Evolutionary conservation across 805 yeast species (phyloP), one percentile per base, ranked within the genome.

Genomic region (Komagataella populi): DNA sequence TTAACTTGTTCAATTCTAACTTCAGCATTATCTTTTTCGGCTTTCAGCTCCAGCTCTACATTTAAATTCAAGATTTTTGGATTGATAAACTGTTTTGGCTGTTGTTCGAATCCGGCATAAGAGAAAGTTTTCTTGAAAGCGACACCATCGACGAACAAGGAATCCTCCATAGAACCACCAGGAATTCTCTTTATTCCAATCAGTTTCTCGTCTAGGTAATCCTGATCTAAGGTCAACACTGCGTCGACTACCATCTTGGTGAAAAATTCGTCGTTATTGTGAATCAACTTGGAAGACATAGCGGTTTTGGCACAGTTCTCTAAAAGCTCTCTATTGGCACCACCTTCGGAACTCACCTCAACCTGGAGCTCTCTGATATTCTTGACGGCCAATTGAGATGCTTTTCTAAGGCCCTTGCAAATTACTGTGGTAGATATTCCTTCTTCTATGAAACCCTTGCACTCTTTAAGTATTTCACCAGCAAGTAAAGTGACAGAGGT

Each of bases 61-160:
- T 93, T 93, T 62, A 93, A 74, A 59, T 83, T 79, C 52, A 93
- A 71, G 56, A 93, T 80, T 67, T 83, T 87, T 48, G 99, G 96
- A 66, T 87, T 73, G 17, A 61, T 60, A 65, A 93, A 88, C 50
- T 66, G 69, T 68, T 93, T 93, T 50, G 99, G 99, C 69, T 93
- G 99, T 72, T 93, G 99, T 69, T 93, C 99, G 65, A 93, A 93
- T 2, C 99, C 99, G 48, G 99, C 99, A 61, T 93, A 93, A 23
- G 97, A 84, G 62, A 93, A 93, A 0, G 99, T 90, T 72, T 93
- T 93, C 63, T 93, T 88, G 70, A 93, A 93, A 3, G 97, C 99
- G 54, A 93, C 98, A 63, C 99, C 99, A 59, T 87, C 79, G 50
- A 93, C 79, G 59, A 89, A 86, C 55, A 81, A 63, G 8, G 97